Percentiles rank a stretch among this genome's conserved stretches.
phyloP scores from a whole-genome alignment of 345 rosid genomes.

The Mercurialis annua region DNA sequence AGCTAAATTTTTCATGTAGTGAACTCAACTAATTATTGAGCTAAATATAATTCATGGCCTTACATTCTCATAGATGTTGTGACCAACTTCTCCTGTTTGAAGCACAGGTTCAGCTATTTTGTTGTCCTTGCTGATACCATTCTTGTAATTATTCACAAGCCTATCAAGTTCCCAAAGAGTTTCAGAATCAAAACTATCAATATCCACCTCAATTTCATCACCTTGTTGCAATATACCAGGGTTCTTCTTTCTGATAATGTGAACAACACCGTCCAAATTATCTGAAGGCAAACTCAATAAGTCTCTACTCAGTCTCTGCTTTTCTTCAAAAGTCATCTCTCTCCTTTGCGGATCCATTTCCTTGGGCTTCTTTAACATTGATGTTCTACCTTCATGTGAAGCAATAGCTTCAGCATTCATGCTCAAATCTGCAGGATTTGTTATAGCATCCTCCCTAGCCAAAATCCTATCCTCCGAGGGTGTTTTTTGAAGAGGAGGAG shows the following conservation, averaged over 20 bases:
- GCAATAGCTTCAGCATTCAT: constrained; percentile 12
- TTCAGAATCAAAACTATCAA: constrained; percentile 70
- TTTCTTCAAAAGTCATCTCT: constrained; percentile 80
- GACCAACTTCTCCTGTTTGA: constrained; percentile 36
- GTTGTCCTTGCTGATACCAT: constrained; percentile 39
- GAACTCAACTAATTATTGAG: constrained; percentile 4
- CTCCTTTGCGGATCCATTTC: constrained; percentile 39
- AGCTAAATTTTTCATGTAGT: background rate
- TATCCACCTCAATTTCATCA: constrained; percentile 90
- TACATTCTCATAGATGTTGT: constrained; percentile 41
- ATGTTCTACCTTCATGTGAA: constrained; percentile 19
- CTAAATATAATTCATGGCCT: constrained; percentile 23
- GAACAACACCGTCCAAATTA: constrained; percentile 63
- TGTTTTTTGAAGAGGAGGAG: constrained; percentile 15
- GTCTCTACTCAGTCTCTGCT: constrained; percentile 62
- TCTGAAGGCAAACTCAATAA: constrained; percentile 80
- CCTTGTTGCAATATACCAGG: constrained; percentile 65
- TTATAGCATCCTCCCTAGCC: constrained; percentile 48
- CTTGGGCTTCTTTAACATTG: constrained; percentile 42
- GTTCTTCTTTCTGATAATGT: constrained; percentile 78
- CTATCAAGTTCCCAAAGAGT: constrained; percentile 90
- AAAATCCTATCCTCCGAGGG: constrained; percentile 24
- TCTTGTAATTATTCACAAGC: constrained; percentile 48
- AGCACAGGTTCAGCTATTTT: constrained; percentile 37
- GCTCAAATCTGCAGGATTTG: constrained; percentile 34